Conservation (phyloP, 352 stramenopile species). For the Globisporangium takayamanum region DNA sequence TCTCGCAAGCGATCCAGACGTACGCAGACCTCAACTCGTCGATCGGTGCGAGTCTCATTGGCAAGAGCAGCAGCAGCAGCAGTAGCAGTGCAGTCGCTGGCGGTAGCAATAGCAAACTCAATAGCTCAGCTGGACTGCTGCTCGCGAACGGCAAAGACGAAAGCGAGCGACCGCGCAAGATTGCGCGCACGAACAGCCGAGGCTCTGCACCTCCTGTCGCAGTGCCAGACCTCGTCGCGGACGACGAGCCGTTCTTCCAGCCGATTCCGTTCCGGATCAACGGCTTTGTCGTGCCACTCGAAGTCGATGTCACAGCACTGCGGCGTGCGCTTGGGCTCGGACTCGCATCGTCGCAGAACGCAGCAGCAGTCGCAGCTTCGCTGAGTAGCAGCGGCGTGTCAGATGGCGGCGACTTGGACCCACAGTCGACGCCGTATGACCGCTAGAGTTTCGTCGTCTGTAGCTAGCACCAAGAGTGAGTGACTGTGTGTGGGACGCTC, state of each 20-base stretch:
- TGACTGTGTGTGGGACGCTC: not conserved
- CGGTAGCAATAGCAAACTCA: conserved; percentile 16
- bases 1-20: conserved; percentile 25
- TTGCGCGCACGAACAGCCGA: conserved; percentile 18
- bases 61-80: conserved; percentile 20
- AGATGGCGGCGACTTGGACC: conserved; percentile 2
- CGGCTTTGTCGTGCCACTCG: conserved; percentile 57
- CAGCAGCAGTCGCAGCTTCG: conserved; percentile 1
- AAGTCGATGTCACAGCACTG: conserved; percentile 59
- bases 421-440: conserved; percentile 6
- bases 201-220: not conserved
- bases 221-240: conserved; percentile 14
- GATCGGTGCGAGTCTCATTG: conserved; percentile 10
- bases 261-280: conserved; percentile 72
- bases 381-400: conserved; percentile 11
- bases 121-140: not conserved
- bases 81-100: not conserved
- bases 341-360: conserved; percentile 3
- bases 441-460: not conserved
- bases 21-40: conserved; percentile 36
- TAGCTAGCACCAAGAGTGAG: not conserved
- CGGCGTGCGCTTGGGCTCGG: conserved; percentile 38
- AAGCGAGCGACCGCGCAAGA: conserved; percentile 39
- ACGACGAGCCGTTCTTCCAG: conserved; percentile 43
- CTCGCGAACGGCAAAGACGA: conserved; percentile 18